Conservation (phyloP, 2,329 filamentous ascomycete genomes). For the Pezicula radicicola region DNA sequence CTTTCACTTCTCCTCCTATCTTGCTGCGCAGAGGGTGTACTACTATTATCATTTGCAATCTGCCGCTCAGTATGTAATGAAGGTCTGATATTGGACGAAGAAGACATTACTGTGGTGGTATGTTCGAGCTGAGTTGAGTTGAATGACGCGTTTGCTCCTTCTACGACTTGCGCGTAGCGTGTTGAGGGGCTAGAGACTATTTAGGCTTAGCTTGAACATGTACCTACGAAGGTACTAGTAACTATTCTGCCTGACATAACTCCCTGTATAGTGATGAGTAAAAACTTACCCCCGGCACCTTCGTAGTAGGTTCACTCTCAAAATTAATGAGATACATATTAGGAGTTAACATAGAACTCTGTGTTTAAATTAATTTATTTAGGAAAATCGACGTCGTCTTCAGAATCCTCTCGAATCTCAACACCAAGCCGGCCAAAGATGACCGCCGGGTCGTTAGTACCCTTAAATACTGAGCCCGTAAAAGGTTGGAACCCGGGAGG, state of each 20-base stretch:
- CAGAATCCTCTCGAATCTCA: neutral
- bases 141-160: neutral
- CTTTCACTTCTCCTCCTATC: slow-evolving; percentile 55
- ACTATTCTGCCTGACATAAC: too few relatives aligned
- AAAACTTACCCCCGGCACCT: too few relatives aligned
- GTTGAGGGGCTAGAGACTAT: too few relatives aligned
- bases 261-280: too few relatives aligned
- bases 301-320: too few relatives aligned
- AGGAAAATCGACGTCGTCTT: too few relatives aligned
- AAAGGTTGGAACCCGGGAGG: neutral
- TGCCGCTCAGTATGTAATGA: neutral
- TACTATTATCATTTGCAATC: neutral
- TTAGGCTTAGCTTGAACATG: too few relatives aligned
- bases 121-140: neutral
- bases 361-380: too few relatives aligned
- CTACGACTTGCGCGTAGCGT: neutral
- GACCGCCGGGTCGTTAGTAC: neutral
- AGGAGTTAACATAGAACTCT: too few relatives aligned
- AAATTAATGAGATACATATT: too few relatives aligned
- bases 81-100: neutral
- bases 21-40: neutral
- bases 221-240: too few relatives aligned
- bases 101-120: neutral
- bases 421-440: neutral
- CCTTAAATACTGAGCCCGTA: neutral